Evolutionary conservation across 140 eudicot genomes (phyloP), one percentile per base, ranked within the genome.

Genomic region (Anethum foeniculum): DNA sequence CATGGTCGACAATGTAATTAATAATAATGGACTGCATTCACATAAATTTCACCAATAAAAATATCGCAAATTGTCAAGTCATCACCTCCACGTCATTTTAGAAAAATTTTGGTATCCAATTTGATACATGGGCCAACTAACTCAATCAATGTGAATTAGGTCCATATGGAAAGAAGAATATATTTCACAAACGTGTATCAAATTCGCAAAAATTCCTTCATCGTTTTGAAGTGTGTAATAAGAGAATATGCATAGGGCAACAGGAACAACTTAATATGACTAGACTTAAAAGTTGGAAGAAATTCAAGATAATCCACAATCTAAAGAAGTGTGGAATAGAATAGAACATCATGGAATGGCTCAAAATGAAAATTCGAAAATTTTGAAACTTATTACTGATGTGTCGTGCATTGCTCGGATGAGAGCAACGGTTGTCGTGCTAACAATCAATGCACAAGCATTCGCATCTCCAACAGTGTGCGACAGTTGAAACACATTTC

Each of bases 221-320:
- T 27, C 5, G 5, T 62, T 62, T 62, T 8, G 3, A 62, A 23
- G 13, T 62, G 69, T 62, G 34, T 27, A 3, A 25, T 34, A 25
- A 62, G 71, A 56, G 65, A 62, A 62, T 62, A 25, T 62, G 34
- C 71, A 62, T 25, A n/a, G 71, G 71, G 71, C 36, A 23, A 62
- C 34, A 62, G 15, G 16, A 62, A n/a, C n/a, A 56, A 56, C 65
- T 23, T 56, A 56, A 5, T 48, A 48, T 27, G 34, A 25, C 72
- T 4, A 65, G 38, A 19, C 28, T 48, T 48, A 48, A 48, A 12
- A 48, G 4, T 48, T 48, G 54, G 5, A 48, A 48, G 4, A 48
- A 48, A 12, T 48, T 15, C 54, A 13, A 48, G 5, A 12, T 48
- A 13, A 48, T 12, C 54, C 54, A 48, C 54, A 48, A 48, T 34